Evolutionary conservation across 495 filamentous ascomycete species (phyloP), one percentile per base, ranked within the genome.

Genomic region (Tuber brumale): DNA sequence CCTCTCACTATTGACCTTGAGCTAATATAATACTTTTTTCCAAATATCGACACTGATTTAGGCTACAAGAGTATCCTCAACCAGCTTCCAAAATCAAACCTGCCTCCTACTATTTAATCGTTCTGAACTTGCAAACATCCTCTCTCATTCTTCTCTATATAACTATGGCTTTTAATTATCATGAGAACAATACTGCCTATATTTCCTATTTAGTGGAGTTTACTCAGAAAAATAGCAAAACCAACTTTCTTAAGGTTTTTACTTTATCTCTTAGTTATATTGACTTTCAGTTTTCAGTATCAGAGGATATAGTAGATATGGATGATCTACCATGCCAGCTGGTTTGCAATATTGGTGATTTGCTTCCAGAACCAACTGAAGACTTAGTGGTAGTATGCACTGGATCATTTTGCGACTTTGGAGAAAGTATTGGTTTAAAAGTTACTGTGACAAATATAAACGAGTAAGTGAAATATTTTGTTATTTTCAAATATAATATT

Each of bases 391-490:
- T 10, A 5, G 44, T 74, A 14, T 69, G 72, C 23, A 61, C 19
- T 18, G 48, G 48, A 23, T 39, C 48, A n/a, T 35, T 74, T 12
- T 74, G 72, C 12, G 48, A 74, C 31, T 61, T 74, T 23, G 21
- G 72, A 43, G 14, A 12, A 12, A 31, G 9, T 19, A 66, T 42
- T 10, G 2, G 37, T 21, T 14, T 69, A 23, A 12, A 66, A n/a
- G 21, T 69, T 2, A 74, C 39, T 23, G 31, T 74, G 6, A 39
- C n/a, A 3, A n/a, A 69, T 21, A 44, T 41, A 23, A 39, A 57
- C 8, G 35, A 74, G 72, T 74, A 66, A 39, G 35, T 71, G 9
- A 21, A 27, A 12, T 43, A 1, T 42, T 18, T 16, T 45, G 1
- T 4, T 9, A 1, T 45, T 45, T 45, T 45, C 16, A n/a, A 27